phyloP scores from a whole-genome alignment of 2,329 filamentous ascomycete genomes.

The Rhynchosporium agropyri region DNA sequence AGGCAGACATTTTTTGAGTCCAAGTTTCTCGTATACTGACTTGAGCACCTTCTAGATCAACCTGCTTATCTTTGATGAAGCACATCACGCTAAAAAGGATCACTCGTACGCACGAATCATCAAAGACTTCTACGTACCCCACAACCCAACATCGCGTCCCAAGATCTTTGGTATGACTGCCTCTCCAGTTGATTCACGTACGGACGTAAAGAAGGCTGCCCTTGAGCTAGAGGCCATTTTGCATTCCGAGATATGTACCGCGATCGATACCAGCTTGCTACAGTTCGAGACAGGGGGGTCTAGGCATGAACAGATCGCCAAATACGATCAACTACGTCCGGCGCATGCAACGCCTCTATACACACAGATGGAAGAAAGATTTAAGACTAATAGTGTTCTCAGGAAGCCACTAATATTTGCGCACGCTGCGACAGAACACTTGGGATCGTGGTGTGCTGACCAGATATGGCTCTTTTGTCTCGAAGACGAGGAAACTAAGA shows the following conservation, averaged over 20 bases:
- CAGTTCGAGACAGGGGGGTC: conserved; percentile 59
- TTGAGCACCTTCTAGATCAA: conserved; percentile 61
- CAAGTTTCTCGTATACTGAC: neutral
- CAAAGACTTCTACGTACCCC: conserved; percentile 73
- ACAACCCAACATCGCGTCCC: conserved; percentile 56
- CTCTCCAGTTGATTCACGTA: conserved; percentile 85
- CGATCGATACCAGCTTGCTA: conserved; percentile 60
- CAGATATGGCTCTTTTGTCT: conserved; percentile 75
- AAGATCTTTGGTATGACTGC: conserved; percentile 96
- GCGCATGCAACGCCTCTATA: conserved; percentile 68
- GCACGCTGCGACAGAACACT: conserved; percentile 59
- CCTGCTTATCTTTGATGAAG: conserved; percentile 92
- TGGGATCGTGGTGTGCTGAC: conserved; percentile 87
- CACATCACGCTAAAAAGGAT: conserved; percentile 92
- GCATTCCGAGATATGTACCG: conserved; percentile 82
- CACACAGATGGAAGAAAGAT: conserved; percentile 54
- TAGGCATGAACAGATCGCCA: conserved; percentile 58
- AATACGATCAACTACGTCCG: conserved; percentile 52
- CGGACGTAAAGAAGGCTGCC: conserved; percentile 71
- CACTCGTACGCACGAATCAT: conserved; percentile 91
- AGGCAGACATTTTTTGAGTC: neutral
- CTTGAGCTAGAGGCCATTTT: conserved; percentile 75
- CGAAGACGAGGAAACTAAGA: conserved; percentile 61
- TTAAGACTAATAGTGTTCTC: conserved; percentile 48
- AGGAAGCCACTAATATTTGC: conserved; percentile 54